Percentiles rank a stretch among this genome's conserved stretches.
Conservation (phyloP, 768 basidiomycete genomes). For the Rhizopogon rudus region DNA sequence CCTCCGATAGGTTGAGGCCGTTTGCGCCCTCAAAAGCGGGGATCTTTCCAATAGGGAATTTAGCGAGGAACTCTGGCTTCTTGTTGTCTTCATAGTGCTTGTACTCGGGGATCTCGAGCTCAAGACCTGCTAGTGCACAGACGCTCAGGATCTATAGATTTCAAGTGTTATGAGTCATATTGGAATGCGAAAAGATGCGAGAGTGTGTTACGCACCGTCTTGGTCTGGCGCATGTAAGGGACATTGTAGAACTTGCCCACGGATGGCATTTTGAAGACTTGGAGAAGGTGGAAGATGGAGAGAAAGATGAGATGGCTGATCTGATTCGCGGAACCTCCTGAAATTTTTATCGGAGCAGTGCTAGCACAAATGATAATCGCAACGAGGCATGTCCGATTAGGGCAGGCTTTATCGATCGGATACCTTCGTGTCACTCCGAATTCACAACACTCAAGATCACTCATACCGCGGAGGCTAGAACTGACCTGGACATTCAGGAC, state of each 20-base stretch:
- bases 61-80: slow-evolving; percentile 61
- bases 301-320: slow-evolving; percentile 5
- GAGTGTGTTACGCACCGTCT: slow-evolving; percentile 33
- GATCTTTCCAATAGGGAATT: slow-evolving; percentile 81
- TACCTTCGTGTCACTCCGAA: too few relatives aligned
- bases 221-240: slow-evolving; percentile 36
- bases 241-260: slow-evolving; percentile 61
- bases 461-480: too few relatives aligned
- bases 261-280: slow-evolving; percentile 43
- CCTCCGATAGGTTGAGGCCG: slow-evolving; percentile 79
- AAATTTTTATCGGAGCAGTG: slow-evolving; percentile 17
- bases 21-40: slow-evolving; percentile 75
- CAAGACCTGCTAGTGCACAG: slow-evolving; percentile 56
- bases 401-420: slow-evolving; percentile 26
- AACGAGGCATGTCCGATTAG: slow-evolving; percentile 5
- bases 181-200: neutral
- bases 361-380: slow-evolving; percentile 8
- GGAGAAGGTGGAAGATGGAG: slow-evolving; percentile 14
- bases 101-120: slow-evolving; percentile 49
- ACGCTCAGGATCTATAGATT: slow-evolving; percentile 42
- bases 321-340: neutral
- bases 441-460: too few relatives aligned
- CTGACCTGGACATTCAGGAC: too few relatives aligned
- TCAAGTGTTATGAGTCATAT: slow-evolving; percentile 2
- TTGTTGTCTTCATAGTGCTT: slow-evolving; percentile 63